Evolutionary conservation across 495 filamentous ascomycete genomes (phyloP).

Genomic region (Alectoria sarmentosa): DNA sequence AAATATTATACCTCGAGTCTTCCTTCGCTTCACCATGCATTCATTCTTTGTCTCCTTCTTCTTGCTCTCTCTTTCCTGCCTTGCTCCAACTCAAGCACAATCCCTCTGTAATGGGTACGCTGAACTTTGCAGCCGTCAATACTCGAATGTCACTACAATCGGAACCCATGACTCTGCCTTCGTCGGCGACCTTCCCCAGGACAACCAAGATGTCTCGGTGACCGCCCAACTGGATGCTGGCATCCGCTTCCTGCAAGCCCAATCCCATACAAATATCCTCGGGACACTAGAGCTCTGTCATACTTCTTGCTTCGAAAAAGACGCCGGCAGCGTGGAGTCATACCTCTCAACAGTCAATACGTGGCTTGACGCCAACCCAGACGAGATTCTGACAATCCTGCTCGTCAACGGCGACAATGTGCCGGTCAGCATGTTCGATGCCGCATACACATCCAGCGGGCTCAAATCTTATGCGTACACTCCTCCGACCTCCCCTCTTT

Average conservation of each 20-base stretch:
- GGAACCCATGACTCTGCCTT: constrained; percentile 66
- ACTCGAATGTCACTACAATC: constrained; percentile 60
- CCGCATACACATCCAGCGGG: constrained; percentile 46
- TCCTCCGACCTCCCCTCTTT: constrained; percentile 28
- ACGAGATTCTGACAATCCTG: constrained; percentile 64
- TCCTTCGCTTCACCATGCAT: neutral
- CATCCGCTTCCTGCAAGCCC: constrained; percentile 61
- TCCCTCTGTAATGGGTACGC: constrained; percentile 58
- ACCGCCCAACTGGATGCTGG: constrained; percentile 60
- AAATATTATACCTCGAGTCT: neutral
- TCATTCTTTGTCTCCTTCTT: neutral
- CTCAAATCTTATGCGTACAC: constrained; percentile 53
- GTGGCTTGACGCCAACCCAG: constrained; percentile 59
- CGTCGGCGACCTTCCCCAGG: constrained; percentile 51
- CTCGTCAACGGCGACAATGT: constrained; percentile 60
- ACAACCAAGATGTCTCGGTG: constrained; percentile 61
- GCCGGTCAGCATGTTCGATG: constrained; percentile 41
- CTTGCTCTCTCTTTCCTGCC: neutral
- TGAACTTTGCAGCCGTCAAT: constrained; percentile 51
- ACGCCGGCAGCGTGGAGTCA: constrained; percentile 51
- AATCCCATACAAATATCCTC: constrained; percentile 50
- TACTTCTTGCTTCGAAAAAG: constrained; percentile 54
- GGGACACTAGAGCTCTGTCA: constrained; percentile 58
- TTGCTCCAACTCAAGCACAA: neutral
- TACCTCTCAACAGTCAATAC: constrained; percentile 52